These are phyloP conservation scores for Rhodotorula kratochvilovae DNA, from an alignment of 768 basidiomycete genomes.

Conservation along the genomic window DNA sequence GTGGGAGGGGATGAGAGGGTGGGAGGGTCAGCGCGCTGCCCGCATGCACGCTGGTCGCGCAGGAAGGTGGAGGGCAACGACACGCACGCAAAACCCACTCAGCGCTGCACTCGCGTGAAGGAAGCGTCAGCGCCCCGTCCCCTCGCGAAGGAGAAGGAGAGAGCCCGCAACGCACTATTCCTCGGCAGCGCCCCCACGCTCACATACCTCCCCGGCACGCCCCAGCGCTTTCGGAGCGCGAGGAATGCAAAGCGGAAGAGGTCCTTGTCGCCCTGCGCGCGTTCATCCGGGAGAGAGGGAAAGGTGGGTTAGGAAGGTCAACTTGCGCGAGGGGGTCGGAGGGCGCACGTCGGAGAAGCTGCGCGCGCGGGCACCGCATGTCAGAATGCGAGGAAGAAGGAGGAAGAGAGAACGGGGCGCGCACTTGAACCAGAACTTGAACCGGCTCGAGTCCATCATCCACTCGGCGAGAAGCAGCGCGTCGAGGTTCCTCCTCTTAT, in stretches of 20 bases:
- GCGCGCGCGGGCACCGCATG: neutral
- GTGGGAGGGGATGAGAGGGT: too few relatives aligned
- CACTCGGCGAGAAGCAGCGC: slow-evolving; percentile 43
- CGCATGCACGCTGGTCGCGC: too few relatives aligned
- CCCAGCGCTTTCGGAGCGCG: slow-evolving; percentile 51
- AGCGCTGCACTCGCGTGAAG: neutral
- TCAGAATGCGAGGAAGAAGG: neutral
- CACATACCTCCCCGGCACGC: slow-evolving; percentile 50
- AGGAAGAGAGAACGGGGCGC: neutral
- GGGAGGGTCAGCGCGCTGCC: too few relatives aligned
- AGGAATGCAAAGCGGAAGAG: slow-evolving; percentile 47
- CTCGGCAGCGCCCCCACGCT: slow-evolving; percentile 48
- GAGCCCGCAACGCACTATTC: slow-evolving; percentile 37
- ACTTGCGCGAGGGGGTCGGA: too few relatives aligned
- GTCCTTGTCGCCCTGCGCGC: slow-evolving; percentile 47
- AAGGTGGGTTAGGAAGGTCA: too few relatives aligned
- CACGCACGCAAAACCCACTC: slow-evolving; percentile 39
- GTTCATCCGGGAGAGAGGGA: neutral
- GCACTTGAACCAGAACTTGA: slow-evolving; percentile 48
- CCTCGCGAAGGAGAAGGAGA: neutral
- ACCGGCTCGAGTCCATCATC: slow-evolving; percentile 44
- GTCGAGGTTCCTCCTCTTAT: slow-evolving; percentile 50
- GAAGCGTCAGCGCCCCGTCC: too few relatives aligned
- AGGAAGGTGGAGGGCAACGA: too few relatives aligned
- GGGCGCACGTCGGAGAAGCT: slow-evolving; percentile 12